Base-by-base conservation (phyloP, 208 protist species). In the Acanthamoeba sp. region DNA sequence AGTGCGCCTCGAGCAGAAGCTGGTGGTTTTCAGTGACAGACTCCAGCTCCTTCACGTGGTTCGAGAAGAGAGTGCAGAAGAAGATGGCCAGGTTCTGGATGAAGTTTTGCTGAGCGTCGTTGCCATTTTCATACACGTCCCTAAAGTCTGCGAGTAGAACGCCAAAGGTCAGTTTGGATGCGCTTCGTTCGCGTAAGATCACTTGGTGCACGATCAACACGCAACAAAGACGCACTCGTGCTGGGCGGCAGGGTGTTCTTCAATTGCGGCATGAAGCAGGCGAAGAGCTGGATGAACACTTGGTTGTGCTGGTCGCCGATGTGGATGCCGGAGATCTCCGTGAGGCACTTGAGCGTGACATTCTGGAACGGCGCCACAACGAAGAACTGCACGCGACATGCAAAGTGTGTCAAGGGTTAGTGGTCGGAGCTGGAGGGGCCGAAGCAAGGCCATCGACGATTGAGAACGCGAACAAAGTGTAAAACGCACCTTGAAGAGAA, bases 41-140 rank as follows among this genome's bases (percentile, higher is more conserved):
- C 52, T 99, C 97, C 45, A 99, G 97, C n/a, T 97, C 66, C 14
- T 94, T 88, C 4, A 97, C 94, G 95, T 99, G 99, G 55, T 97
- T 94, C 40, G 96, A 97, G 38, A 99, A 97, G 95, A 99, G 99
- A 2, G 95, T 94, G 40, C 98, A 98, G 6, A 99, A 95, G 66
- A 99, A 99, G 3, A 99, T 95, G 50, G 96, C 97, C 0, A 99
- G 91, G 85, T 97, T 95, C 14, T 96, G 88, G 32, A 99, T 97
- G 95, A 99, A 99, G n/a, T 97, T 94, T 64, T 98, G 95, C 69
- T 99, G 98, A 0, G 97, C 94, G 32, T 95, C 89, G 78, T 97
- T 98, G 1, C 98, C 97, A 59, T 98, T 90, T 10, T 95, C 91
- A 34, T 98, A 98, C 18, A 96, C 95, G 91, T 98, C 97, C 40